Percentiles rank a stretch among this genome's conserved stretches.
Conservation (phyloP, 179 eudicot species). For the Spergularia azorica region DNA sequence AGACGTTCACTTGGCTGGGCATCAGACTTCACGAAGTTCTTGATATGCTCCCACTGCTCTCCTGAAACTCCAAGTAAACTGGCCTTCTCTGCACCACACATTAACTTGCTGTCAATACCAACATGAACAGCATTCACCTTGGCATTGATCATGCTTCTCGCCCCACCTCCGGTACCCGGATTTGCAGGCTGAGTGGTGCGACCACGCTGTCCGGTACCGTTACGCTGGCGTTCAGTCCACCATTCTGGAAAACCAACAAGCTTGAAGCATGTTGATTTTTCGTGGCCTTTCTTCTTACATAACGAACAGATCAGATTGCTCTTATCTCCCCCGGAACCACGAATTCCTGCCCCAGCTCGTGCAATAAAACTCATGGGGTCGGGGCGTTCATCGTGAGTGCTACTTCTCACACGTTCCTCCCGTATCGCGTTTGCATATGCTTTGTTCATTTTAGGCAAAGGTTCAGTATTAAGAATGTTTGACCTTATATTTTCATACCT, state of each 20-base stretch:
- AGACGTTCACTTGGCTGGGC: neutral
- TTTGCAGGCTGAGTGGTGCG: neutral
- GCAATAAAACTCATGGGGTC: neutral
- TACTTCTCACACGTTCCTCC: neutral
- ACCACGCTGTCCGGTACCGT: neutral
- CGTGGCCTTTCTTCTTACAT: neutral
- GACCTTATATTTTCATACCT: neutral
- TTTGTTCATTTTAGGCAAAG: neutral
- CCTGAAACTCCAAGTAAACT: neutral
- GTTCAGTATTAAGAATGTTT: neutral
- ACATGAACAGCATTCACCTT: neutral
- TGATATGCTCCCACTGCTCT: neutral
- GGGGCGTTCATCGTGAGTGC: neutral
- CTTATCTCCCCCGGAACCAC: neutral
- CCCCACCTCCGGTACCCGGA: neutral
- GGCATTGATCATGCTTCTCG: neutral
- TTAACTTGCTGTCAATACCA: neutral
- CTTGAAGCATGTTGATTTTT: neutral
- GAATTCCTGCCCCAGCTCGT: neutral
- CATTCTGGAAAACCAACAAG: neutral
- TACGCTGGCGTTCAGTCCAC: neutral
- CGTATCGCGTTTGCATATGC: neutral
- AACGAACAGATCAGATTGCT: neutral
- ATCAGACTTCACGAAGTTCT: neutral
- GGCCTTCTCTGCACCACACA: neutral